A percentile compares a stretch with the other conserved stretches of the same genome.
phyloP scores from a whole-genome alignment of 2,329 filamentous ascomycete genomes.

The Pyricularia sp. region DNA sequence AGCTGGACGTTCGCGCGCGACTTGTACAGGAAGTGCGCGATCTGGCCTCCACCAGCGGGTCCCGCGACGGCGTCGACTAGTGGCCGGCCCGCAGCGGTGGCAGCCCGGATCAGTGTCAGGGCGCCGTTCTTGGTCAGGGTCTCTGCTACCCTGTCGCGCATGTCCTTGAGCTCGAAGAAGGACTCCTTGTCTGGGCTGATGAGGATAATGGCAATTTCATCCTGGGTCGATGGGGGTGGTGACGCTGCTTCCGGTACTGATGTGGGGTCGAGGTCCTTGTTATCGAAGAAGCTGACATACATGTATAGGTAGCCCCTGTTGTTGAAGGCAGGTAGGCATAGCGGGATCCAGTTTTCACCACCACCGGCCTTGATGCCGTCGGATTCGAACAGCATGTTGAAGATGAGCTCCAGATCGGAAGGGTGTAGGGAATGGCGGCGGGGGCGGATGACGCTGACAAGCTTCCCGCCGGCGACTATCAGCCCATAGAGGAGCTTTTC shows the following conservation, averaged over 20 bases:
- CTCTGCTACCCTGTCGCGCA: conserved; percentile 52
- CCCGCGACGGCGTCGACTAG: conserved; percentile 63
- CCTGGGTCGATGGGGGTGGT: conserved; percentile 15
- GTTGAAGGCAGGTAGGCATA: conserved; percentile 95
- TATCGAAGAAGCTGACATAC: conserved; percentile 91
- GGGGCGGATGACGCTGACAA: conserved; percentile 90
- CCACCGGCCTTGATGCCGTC: conserved; percentile 81
- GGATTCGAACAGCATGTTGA: conserved; percentile 98
- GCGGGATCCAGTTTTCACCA: conserved; percentile 94
- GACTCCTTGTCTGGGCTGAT: conserved; percentile 90
- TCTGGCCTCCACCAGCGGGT: conserved; percentile 60
- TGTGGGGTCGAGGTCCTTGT: background rate
- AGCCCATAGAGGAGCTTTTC: conserved; percentile 83
- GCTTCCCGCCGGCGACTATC: conserved; percentile 81
- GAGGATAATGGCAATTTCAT: conserved; percentile 83
- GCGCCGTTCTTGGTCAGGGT: conserved; percentile 70
- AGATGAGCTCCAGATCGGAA: conserved; percentile 89
- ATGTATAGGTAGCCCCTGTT: conserved; percentile 95
- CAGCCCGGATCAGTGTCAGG: conserved; percentile 63
- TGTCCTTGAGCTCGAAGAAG: conserved; percentile 79
- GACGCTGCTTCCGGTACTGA: conserved; percentile 22
- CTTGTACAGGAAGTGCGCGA: conserved; percentile 94
- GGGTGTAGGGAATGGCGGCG: conserved; percentile 94
- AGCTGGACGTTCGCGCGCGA: conserved; percentile 93
- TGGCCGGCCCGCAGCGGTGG: conserved; percentile 63